Conservation (phyloP, 2,329 filamentous ascomycete species). For the Aspergillus texensis region DNA sequence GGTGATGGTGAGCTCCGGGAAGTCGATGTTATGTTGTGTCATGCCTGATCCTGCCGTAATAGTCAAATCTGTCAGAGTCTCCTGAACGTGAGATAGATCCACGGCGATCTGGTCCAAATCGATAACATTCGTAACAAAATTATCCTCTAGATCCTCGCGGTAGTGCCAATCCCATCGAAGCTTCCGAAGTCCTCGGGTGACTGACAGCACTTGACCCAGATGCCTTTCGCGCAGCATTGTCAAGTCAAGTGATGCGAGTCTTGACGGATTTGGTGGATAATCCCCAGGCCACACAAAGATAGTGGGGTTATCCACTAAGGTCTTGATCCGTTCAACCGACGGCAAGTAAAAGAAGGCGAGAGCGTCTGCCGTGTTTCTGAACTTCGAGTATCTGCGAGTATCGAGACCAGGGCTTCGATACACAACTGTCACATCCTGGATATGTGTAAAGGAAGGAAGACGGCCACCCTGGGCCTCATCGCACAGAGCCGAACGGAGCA, state of each 20-base stretch:
- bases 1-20: neutral
- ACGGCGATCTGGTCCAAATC: conserved; percentile 20
- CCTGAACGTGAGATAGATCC: conserved; percentile 21
- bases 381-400: neutral
- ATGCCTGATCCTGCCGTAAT: conserved; percentile 12
- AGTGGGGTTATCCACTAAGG: conserved; percentile 20
- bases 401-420: neutral
- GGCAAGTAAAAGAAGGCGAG: conserved; percentile 26
- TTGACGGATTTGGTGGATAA: conserved; percentile 8
- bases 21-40: too few relatives aligned
- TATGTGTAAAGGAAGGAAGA: conserved; percentile 14
- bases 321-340: conserved; percentile 16
- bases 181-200: conserved; percentile 11
- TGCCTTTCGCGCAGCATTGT: conserved; percentile 12
- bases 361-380: conserved; percentile 18
- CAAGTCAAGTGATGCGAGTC: conserved; percentile 16
- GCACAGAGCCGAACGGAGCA: conserved; percentile 17
- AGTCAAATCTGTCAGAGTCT: conserved; percentile 22
- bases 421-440: conserved; percentile 10
- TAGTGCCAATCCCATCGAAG: conserved; percentile 20
- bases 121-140: conserved; percentile 11
- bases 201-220: conserved; percentile 14
- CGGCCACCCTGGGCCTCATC: neutral
- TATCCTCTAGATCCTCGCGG: conserved; percentile 6
- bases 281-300: conserved; percentile 19